Percentiles rank a stretch among this genome's conserved stretches.
These are phyloP conservation scores for Colletotrichum lindemuthianum DNA, from an alignment of 2,329 filamentous ascomycete genomes.

Conservation along the genomic window DNA sequence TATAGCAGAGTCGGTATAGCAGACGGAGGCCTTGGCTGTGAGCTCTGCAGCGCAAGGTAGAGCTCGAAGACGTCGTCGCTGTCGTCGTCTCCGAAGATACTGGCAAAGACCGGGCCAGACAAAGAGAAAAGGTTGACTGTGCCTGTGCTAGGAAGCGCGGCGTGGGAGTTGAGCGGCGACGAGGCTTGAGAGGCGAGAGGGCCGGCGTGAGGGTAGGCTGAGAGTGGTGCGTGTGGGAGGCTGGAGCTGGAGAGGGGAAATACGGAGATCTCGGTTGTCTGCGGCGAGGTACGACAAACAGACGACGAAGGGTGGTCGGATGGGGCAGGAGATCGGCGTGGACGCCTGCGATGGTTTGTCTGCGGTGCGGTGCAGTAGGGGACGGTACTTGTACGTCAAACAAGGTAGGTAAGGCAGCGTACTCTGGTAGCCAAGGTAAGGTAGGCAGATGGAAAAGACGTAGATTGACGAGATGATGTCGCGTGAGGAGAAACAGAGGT, in stretches of 20 bases:
- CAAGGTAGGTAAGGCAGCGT: conserved; percentile 10
- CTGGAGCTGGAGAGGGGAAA: conserved; percentile 27
- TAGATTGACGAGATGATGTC: conserved; percentile 9
- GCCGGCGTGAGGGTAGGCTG: not conserved
- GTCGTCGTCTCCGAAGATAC: too few relatives aligned
- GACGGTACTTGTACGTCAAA: not conserved
- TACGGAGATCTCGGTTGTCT: conserved; percentile 30
- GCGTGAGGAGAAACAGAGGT: conserved; percentile 24
- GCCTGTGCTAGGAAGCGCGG: conserved; percentile 12
- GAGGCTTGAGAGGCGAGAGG: not conserved
- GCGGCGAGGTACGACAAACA: conserved; percentile 31
- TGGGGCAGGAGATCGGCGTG: conserved; percentile 19
- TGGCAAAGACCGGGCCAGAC: conserved; percentile 14
- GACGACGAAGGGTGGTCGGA: conserved; percentile 18
- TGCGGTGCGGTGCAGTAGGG: not conserved
- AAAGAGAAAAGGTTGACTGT: conserved; percentile 24
- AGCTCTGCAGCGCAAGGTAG: not conserved
- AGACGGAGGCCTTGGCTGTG: too few relatives aligned
- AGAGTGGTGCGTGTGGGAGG: not conserved
- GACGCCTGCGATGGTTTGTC: not conserved
- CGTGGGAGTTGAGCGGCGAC: not conserved
- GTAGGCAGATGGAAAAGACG: not conserved
- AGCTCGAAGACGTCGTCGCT: conserved; percentile 5
- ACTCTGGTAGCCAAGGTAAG: not conserved
- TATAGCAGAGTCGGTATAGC: too few relatives aligned